Evolutionary conservation across 805 yeast genomes (phyloP).

Genomic region (Saccharomyces paradoxus): DNA sequence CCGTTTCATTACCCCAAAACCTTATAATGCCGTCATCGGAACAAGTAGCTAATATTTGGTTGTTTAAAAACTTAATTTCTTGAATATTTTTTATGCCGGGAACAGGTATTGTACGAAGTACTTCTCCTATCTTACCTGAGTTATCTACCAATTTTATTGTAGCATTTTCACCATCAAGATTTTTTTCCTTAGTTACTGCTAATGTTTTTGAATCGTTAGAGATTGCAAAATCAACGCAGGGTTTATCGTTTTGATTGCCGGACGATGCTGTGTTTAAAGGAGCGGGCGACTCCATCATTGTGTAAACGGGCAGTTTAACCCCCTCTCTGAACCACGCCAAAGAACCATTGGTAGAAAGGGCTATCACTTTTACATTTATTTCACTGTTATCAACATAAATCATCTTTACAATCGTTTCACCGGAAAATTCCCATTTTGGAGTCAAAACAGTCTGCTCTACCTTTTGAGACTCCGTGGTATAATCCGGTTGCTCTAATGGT

Average conservation of each 20-base stretch:
- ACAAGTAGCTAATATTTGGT: conserved; percentile 19
- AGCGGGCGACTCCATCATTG: conserved; percentile 16
- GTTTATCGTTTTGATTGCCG: background rate
- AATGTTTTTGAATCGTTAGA: conserved; percentile 15
- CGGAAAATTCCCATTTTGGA: conserved; percentile 23
- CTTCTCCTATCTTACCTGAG: conserved; percentile 16
- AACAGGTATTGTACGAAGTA: conserved; percentile 15
- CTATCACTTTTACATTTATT: conserved; percentile 24
- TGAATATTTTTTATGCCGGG: conserved; percentile 14
- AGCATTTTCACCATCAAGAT: conserved; percentile 3
- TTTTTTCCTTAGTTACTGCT: conserved; percentile 16
- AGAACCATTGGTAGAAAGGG: conserved; percentile 24
- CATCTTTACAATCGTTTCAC: conserved; percentile 22
- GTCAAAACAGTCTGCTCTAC: conserved; percentile 5
- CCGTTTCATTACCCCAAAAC: conserved; percentile 24
- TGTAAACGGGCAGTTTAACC: conserved; percentile 17
- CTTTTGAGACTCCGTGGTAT: conserved; percentile 61
- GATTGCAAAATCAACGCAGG: conserved; percentile 17
- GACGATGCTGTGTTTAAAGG: conserved; percentile 4
- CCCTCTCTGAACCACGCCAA: conserved; percentile 28
- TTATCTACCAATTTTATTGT: conserved; percentile 21
- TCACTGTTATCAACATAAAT: conserved; percentile 12
- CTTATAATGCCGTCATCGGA: conserved; percentile 21
- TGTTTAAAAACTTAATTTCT: conserved; percentile 18
- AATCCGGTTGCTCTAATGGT: conserved; percentile 43